A percentile compares a stretch with the other conserved stretches of the same genome.
Evolutionary conservation across 2,329 filamentous ascomycete species (phyloP).

Genomic region (Cercospora sp.): DNA sequence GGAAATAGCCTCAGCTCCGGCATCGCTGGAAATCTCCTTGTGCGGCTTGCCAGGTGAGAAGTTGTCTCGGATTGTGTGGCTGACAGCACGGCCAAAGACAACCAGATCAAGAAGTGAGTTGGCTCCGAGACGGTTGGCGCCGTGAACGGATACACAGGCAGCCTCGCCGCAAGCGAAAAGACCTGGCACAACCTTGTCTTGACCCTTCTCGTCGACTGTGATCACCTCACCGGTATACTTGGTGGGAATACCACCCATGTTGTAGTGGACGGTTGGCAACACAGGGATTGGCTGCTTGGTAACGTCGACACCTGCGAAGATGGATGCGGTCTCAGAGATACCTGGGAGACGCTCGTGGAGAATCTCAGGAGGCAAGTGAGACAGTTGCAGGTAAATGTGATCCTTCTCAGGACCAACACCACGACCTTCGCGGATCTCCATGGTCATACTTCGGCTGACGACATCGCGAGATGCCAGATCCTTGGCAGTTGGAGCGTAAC

Average conservation of each 20-base stretch:
- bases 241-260: constrained; percentile 99
- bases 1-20: constrained; percentile 82
- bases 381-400: constrained; percentile 97
- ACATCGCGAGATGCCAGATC: constrained; percentile 96
- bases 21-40: constrained; percentile 77
- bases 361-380: constrained; percentile 87
- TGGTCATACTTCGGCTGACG: constrained; percentile 94
- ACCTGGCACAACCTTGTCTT: constrained; percentile 91
- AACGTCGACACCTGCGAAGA: constrained; percentile 96
- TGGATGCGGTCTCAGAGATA: constrained; percentile 97
- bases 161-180: constrained; percentile 97
- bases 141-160: constrained; percentile 95
- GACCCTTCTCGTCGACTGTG: constrained; percentile 78
- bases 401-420: constrained; percentile 97
- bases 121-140: constrained; percentile 94
- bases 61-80: constrained; percentile 94
- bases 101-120: constrained; percentile 97
- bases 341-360: constrained; percentile 94
- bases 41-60: constrained; percentile 80
- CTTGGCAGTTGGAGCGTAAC: constrained; percentile 96
- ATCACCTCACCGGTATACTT: constrained; percentile 96
- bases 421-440: constrained; percentile 96
- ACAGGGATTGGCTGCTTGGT: constrained; percentile 96
- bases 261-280: constrained; percentile 96
- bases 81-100: constrained; percentile 95